Percentiles rank a stretch among this genome's conserved stretches.
These are phyloP conservation scores for Castanea sativa DNA, from an alignment of 306 rosid genomes.

Conservation along the genomic window DNA sequence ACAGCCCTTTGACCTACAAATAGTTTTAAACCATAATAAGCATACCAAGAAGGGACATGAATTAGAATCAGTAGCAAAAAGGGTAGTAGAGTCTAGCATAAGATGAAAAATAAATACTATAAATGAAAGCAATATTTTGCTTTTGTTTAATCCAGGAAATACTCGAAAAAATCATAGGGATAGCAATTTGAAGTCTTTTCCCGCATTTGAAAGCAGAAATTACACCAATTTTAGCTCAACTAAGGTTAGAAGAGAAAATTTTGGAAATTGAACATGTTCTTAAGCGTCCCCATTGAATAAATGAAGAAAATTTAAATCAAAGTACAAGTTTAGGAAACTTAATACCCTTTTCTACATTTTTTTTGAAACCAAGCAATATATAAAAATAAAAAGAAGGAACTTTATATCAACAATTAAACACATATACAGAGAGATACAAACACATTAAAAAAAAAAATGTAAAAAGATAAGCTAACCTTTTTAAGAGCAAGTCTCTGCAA, in stretches of 20 bases:
- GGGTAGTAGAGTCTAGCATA: neutral
- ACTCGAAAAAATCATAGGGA: neutral
- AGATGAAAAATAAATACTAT: neutral
- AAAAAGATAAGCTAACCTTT: slow-evolving; percentile 18
- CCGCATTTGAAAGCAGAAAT: neutral
- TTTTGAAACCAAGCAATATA: neutral
- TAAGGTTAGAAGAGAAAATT: neutral
- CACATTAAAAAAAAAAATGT: neutral
- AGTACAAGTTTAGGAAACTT: neutral
- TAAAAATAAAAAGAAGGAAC: neutral
- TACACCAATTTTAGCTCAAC: neutral
- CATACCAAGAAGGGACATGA: neutral
- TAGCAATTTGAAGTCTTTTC: neutral
- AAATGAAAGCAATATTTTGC: neutral
- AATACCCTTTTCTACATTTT: neutral
- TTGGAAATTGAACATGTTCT: neutral
- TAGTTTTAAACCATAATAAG: neutral
- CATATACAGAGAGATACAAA: neutral
- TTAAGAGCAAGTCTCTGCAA: slow-evolving; percentile 37
- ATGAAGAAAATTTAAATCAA: neutral
- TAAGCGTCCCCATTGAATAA: neutral
- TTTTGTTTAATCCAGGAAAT: neutral
- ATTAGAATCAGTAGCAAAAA: neutral
- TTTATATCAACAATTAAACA: neutral
- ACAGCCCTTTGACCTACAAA: slow-evolving; percentile 29